phyloP scores from a whole-genome alignment of 768 basidiomycete species.

The Boletus fagicola region DNA sequence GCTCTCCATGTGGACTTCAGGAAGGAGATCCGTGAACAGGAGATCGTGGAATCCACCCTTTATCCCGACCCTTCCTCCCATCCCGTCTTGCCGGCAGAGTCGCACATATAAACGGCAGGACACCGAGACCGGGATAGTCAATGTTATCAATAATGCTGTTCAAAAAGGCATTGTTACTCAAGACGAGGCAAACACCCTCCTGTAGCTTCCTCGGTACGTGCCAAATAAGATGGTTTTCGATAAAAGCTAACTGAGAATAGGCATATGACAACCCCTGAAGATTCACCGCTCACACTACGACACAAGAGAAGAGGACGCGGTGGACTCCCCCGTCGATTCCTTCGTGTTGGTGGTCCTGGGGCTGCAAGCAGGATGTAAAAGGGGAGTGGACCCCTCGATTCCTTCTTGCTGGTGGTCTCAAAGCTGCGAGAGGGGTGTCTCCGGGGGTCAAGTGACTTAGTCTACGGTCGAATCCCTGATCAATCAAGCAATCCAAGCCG shows the following conservation, averaged over 20 bases:
- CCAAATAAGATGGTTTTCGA: neutral
- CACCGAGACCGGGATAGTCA: neutral
- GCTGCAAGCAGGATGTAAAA: too few relatives aligned
- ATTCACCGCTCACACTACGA: neutral
- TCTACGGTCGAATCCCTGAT: too few relatives aligned
- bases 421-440: too few relatives aligned
- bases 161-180: neutral
- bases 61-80: slow-evolving; percentile 1
- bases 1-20: neutral
- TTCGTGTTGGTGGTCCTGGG: neutral
- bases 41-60: slow-evolving; percentile 7
- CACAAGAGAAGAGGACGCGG: neutral
- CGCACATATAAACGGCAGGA: neutral
- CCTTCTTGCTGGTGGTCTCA: too few relatives aligned
- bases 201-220: neutral
- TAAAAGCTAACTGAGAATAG: neutral
- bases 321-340: neutral
- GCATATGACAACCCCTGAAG: neutral
- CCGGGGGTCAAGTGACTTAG: too few relatives aligned
- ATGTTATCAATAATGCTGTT: neutral
- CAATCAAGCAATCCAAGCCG: too few relatives aligned
- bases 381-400: too few relatives aligned
- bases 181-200: neutral
- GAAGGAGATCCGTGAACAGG: neutral
- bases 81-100: neutral